Evolutionary conservation across 1,284 basidiomycete genomes (phyloP).

Genomic region (Naganishia sp.): DNA sequence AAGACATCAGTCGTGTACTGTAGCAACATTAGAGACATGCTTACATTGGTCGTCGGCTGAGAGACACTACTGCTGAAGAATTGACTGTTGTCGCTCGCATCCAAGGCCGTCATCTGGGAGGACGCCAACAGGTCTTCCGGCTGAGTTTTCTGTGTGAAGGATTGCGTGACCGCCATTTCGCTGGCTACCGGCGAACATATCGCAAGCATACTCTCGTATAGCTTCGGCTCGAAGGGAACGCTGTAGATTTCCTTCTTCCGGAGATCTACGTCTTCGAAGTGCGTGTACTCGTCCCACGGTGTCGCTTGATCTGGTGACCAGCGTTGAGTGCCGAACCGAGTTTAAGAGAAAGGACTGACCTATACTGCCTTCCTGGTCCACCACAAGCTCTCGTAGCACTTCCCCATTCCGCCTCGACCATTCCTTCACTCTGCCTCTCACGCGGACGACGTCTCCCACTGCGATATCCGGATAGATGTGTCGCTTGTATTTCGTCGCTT

Average conservation of each 20-base stretch:
- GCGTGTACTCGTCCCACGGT: conserved; percentile 15
- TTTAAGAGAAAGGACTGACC: background rate
- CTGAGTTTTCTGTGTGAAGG: background rate
- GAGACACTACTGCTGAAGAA: conserved; percentile 2
- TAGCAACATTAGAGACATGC: background rate
- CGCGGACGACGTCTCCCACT: conserved; percentile 25
- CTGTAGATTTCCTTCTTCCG: conserved; percentile 12
- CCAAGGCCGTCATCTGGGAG: conserved; percentile 2
- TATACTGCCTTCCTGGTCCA: conserved; percentile 3
- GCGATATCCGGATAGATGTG: conserved; percentile 20
- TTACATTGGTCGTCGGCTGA: conserved; percentile 5
- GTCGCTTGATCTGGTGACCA: background rate
- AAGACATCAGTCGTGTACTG: background rate
- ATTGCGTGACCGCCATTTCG: background rate
- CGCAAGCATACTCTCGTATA: conserved; percentile 13
- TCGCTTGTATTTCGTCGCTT: conserved; percentile 13
- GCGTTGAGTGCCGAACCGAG: too few relatives aligned
- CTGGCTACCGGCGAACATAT: background rate
- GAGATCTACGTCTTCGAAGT: conserved; percentile 12
- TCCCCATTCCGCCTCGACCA: conserved; percentile 27
- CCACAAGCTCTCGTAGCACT: conserved; percentile 17
- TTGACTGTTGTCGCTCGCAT: conserved; percentile 7
- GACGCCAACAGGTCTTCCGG: background rate
- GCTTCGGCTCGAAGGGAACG: conserved; percentile 7
- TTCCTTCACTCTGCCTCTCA: conserved; percentile 30